Percentiles rank a stretch among this genome's conserved stretches.
Conservation (phyloP, 2,329 filamentous ascomycete genomes). For the Trichoderma semiorbis region DNA sequence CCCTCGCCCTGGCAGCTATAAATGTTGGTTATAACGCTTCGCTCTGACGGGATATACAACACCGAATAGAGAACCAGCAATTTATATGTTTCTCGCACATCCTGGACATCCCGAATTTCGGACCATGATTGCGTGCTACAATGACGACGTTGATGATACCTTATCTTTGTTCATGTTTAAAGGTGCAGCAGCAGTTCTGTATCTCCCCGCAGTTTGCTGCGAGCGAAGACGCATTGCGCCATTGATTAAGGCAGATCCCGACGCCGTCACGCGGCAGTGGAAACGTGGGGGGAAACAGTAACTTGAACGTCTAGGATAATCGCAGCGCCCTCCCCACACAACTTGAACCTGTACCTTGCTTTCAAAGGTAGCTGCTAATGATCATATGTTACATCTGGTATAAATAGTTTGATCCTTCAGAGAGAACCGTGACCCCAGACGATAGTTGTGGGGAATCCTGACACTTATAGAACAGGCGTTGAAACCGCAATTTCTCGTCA, state of each 20-base stretch:
- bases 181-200: not conserved
- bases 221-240: not conserved
- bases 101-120: not conserved
- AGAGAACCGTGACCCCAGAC: not conserved
- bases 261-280: not conserved
- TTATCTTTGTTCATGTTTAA: not conserved
- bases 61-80: not conserved
- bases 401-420: not conserved
- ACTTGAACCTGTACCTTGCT: not conserved
- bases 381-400: not conserved
- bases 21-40: not conserved
- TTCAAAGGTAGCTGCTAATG: too few relatives aligned
- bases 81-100: not conserved
- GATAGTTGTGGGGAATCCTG: not conserved
- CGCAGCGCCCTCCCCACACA: not conserved
- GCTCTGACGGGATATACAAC: not conserved
- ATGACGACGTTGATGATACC: not conserved
- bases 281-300: not conserved
- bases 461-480: not conserved
- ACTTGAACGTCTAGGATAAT: not conserved
- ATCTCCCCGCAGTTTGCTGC: not conserved
- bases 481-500: not conserved
- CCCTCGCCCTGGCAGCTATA: not conserved
- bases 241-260: not conserved
- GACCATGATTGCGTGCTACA: conserved; percentile 10